Conservation (phyloP, 2,329 filamentous ascomycete species). For the Blastomyces gilchristii region DNA sequence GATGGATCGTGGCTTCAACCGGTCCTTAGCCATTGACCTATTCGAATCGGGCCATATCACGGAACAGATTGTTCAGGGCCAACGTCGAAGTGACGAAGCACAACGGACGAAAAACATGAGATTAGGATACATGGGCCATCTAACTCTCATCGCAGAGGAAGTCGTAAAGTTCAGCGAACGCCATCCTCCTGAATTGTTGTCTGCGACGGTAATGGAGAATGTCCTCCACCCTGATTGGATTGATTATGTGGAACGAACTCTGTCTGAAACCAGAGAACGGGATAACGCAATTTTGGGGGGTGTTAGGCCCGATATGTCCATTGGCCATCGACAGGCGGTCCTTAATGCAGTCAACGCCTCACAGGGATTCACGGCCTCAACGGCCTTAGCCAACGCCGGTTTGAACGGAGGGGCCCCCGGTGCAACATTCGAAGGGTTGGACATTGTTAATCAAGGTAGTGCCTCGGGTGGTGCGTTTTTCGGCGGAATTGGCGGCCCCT, state of each 20-base stretch:
- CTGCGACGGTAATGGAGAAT: slow-evolving; percentile 71
- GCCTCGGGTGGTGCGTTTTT: slow-evolving; percentile 63
- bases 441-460: slow-evolving; percentile 54
- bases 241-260: slow-evolving; percentile 82
- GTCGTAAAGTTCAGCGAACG: slow-evolving; percentile 97
- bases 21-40: slow-evolving; percentile 76
- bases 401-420: slow-evolving; percentile 54
- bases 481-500: slow-evolving; percentile 52
- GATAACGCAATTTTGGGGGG: slow-evolving; percentile 98
- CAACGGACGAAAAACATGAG: slow-evolving; percentile 77
- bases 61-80: slow-evolving; percentile 81
- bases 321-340: slow-evolving; percentile 64
- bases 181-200: slow-evolving; percentile 78
- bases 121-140: slow-evolving; percentile 95
- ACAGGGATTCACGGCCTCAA: slow-evolving; percentile 51
- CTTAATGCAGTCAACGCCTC: slow-evolving; percentile 49
- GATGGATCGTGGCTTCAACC: slow-evolving; percentile 93
- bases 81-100: slow-evolving; percentile 74
- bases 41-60: slow-evolving; percentile 88
- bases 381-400: slow-evolving; percentile 68
- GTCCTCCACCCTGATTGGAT: slow-evolving; percentile 88
- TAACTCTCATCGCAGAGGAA: slow-evolving; percentile 94
- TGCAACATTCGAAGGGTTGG: slow-evolving; percentile 46
- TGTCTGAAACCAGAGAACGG: slow-evolving; percentile 86
- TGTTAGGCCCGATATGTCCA: slow-evolving; percentile 79